phyloP scores from a whole-genome alignment of 768 basidiomycete species.

The Hypholoma fasciculare region DNA sequence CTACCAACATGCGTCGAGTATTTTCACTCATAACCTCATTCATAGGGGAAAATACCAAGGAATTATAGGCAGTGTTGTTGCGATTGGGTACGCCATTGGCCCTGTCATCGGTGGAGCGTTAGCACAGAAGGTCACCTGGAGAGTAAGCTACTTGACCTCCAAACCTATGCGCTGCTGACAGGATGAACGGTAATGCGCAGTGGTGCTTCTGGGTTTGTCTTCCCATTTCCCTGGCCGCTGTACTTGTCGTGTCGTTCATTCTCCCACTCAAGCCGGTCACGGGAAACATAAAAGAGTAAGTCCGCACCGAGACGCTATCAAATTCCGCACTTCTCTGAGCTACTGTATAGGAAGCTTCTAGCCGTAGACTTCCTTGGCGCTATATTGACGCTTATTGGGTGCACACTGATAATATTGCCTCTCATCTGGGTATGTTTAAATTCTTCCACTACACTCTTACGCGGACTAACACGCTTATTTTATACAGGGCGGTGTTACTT shows the following conservation, averaged over 20 bases:
- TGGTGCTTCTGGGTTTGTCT: constrained; percentile 81
- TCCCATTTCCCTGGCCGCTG: constrained; percentile 54
- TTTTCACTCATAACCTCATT: neutral
- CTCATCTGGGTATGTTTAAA: constrained; percentile 61
- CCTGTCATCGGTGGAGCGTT: constrained; percentile 69
- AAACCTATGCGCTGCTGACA: neutral
- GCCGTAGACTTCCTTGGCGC: constrained; percentile 67
- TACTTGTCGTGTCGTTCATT: constrained; percentile 57
- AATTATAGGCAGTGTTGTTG: constrained; percentile 58
- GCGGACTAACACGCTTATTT: neutral
- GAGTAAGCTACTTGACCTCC: constrained; percentile 36
- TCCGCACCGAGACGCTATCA: neutral
- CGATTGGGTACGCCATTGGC: constrained; percentile 64
- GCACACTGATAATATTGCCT: constrained; percentile 64
- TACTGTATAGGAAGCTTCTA: constrained; percentile 52
- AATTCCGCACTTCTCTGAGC: neutral
- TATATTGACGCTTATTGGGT: constrained; percentile 56
- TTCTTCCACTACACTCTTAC: neutral
- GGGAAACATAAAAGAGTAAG: constrained; percentile 54
- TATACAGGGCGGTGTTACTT: constrained; percentile 65
- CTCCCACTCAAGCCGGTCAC: constrained; percentile 70
- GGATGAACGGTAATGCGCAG: constrained; percentile 23
- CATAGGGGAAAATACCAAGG: constrained; percentile 76
- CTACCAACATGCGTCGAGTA: neutral
- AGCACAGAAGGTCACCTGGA: constrained; percentile 62